Base-by-base conservation (phyloP, 345 rosid genomes). In the Eucalyptus guilfoylei region DNA sequence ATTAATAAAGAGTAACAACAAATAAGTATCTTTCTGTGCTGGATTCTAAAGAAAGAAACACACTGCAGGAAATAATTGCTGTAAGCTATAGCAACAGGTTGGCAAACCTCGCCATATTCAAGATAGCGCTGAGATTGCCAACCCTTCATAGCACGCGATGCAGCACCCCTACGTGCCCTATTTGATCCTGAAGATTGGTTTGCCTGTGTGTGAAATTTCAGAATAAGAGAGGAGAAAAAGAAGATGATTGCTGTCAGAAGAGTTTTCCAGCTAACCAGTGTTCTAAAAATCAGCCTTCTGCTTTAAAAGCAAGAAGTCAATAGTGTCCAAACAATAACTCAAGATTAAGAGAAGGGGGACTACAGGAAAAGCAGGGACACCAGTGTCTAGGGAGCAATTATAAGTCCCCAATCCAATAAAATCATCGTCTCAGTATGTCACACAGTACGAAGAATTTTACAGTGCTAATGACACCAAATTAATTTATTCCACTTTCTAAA, bases 101-200 rank as follows among this genome's bases (percentile, higher is more conserved):
- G 95, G 58, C 91, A 88, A 90, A 92, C 93, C 91, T 97, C 98
- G 80, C 94, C 99, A 94, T 92, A 89, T 90, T 95, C 98, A 91
- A 87, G 93, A 90, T 93, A 93, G 87, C 95, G 95, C 86, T 95
- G 97, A 9, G 96, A 94, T 88, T 96, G 97, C 98, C 97, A 97
- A 93, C 97, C 96, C 92, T 96, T 96, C 99, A 94, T 95, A 80
- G 98, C 98, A 92, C 98, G 98, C 86, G 96, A 95, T 88, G 97
- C 97, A 91, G 98, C 93, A 93, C 93, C 96, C 90, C 98, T 92
- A 30, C 95, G 93, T 90, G 94, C 96, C 91, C 98, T 92, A 67
- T 96, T 95, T 88, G 96, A 95, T 87, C 95, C 96, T 54, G 95
- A 60, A 80, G 93, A 90, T 91, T 92, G 96, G 91, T 91, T 91